phyloP scores from a whole-genome alignment of 2,329 filamentous ascomycete species.

The Microdochium trichocladiopsis region DNA sequence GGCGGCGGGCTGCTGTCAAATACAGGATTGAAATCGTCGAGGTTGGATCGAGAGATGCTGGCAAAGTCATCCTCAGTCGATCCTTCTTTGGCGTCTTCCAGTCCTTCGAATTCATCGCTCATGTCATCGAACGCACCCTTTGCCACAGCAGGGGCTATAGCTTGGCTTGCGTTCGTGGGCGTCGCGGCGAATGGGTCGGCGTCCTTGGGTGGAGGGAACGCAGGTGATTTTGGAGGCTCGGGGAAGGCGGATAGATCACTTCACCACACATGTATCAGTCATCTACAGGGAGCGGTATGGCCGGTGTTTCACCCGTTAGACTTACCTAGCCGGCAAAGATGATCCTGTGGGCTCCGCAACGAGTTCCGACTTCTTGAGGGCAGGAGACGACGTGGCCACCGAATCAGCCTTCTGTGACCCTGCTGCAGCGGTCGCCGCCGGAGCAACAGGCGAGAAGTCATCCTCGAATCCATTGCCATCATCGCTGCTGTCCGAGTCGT shows the following conservation, averaged over 20 bases:
- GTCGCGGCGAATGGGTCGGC: conserved; percentile 27
- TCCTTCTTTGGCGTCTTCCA: conserved; percentile 79
- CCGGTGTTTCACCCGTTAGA: no score
- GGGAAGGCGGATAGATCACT: conserved; percentile 20
- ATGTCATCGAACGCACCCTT: conserved; percentile 65
- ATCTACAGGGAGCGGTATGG: no score
- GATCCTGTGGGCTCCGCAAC: conserved; percentile 15
- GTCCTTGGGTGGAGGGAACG: conserved; percentile 21
- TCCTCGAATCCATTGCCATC: conserved; percentile 87
- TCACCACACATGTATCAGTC: not conserved
- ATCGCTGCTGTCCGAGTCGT: conserved; percentile 76
- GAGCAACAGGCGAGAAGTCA: conserved; percentile 69
- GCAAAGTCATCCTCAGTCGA: conserved; percentile 74
- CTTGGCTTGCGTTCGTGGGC: conserved; percentile 21
- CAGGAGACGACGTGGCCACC: conserved; percentile 10
- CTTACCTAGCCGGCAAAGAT: not conserved
- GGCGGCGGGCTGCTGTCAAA: conserved; percentile 65
- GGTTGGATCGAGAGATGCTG: conserved; percentile 60
- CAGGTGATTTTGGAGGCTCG: conserved; percentile 24
- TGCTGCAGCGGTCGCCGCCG: conserved; percentile 8
- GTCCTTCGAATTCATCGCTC: conserved; percentile 73
- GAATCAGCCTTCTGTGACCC: not conserved
- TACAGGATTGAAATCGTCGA: conserved; percentile 74
- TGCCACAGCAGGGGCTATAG: conserved; percentile 22
- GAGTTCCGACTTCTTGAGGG: conserved; percentile 18